A percentile compares a stretch with the other conserved stretches of the same genome.
Evolutionary conservation across 371 early-diverging fungal species (phyloP).

Genomic region (Actinomucor elegans): DNA sequence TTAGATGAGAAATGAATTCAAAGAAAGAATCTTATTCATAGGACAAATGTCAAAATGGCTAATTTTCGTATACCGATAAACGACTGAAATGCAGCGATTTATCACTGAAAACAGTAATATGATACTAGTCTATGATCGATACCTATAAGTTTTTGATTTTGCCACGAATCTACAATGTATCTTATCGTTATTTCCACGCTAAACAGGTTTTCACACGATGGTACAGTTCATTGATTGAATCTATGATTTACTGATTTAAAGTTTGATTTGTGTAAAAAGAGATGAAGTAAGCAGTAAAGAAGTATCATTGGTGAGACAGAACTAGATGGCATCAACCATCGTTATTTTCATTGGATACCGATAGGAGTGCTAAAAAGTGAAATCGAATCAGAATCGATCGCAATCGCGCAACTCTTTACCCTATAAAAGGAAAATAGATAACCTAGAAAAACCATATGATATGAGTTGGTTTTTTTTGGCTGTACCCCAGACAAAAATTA

Average conservation of each 20-base stretch:
- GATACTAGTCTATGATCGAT: background rate
- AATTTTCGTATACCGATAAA: background rate
- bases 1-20: background rate
- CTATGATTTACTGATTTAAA: conserved; percentile 1
- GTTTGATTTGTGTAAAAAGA: background rate
- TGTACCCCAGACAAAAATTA: too few relatives aligned
- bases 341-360: conserved; percentile 1
- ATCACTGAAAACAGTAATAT: background rate
- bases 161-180: background rate
- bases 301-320: background rate
- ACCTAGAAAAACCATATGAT: conserved; percentile 4
- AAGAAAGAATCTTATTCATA: background rate
- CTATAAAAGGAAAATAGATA: conserved; percentile 1
- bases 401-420: background rate
- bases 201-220: conserved; percentile 1
- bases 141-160: background rate
- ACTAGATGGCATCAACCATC: conserved; percentile 6
- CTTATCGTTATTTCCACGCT: background rate
- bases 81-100: background rate
- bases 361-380: background rate
- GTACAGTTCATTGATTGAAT: background rate
- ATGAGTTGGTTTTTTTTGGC: too few relatives aligned
- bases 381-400: background rate
- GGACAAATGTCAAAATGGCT: background rate
- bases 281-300: background rate